Base-by-base conservation (phyloP, 805 yeast species). In the Millerozyma acaciae region DNA sequence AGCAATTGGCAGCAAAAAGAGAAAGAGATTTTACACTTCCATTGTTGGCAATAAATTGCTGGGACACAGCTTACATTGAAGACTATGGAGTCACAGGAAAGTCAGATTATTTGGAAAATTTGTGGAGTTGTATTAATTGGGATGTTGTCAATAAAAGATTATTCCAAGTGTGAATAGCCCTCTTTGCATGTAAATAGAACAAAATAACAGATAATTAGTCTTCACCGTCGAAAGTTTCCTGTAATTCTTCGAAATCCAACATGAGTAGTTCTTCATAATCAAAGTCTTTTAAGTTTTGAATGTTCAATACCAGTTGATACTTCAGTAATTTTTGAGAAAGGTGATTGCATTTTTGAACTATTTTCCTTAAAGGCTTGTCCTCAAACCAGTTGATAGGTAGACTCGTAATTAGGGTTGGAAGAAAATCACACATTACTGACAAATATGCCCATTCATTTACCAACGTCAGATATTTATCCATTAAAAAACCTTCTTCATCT, bases 101-200 rank as follows among this genome's bases (percentile, higher is more conserved):
- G 62, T 66, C 74, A 27, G 67, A 73, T 33, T 93, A 84, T 59
- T 70, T 93, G 44, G 75, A 75, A 40, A 80, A 80, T 42, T 79
- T 80, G 51, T 80, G 95, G 78, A 74, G 78, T 33, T 70, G 86
- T 44, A 73, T 89, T 39, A 80, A 90, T 62, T 93, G 98, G 98
- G 71, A 76, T 32, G 79, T 80, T 25, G 71, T 83, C 19, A 78
- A 76, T 49, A 57, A 58, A 43, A 67, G 80, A 51, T 50, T 70
- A 37, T 65, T 65, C 57, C 68, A 58, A 47, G 47, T 60, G 21
- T 61, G 29, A 31, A 18, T 22, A 27, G 10, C 13, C 13, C 23
- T 22, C 13, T 6, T 17, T n/a, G 25, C 34, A 17, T 26, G 40
- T 39, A 35, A 16, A 35, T 35, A 38, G 39, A 28, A 16, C 10